Evolutionary conservation across 192 early-diverging fungal genomes (phyloP).

Genomic region (Chytriomyces sp.): DNA sequence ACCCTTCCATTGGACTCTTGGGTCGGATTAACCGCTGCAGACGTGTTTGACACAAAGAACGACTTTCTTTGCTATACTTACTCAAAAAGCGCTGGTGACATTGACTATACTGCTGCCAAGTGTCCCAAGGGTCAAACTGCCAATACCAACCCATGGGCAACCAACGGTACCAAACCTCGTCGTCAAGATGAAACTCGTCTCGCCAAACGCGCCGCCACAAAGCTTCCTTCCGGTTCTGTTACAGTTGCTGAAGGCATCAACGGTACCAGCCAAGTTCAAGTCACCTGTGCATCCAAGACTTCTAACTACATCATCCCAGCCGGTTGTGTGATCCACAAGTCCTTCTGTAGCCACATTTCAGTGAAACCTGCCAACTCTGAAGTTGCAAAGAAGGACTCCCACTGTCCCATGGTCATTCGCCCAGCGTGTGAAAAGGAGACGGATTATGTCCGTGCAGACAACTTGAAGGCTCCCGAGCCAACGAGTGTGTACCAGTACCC

Average conservation of each 20-base stretch:
- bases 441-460: too few species aligned
- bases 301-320: neutral
- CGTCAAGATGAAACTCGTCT: neutral
- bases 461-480: too few species aligned
- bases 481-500: too few species aligned
- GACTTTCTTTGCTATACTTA: conserved; percentile 6
- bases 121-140: neutral
- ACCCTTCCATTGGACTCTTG: conserved; percentile 2
- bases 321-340: too few species aligned
- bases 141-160: neutral
- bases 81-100: conserved; percentile 11
- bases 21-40: neutral
- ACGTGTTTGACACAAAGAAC: conserved; percentile 14
- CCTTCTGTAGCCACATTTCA: too few species aligned
- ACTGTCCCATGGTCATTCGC: too few species aligned
- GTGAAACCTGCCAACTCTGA: too few species aligned
- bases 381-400: too few species aligned
- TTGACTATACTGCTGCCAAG: neutral
- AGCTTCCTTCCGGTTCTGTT: neutral
- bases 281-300: neutral
- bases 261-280: neutral
- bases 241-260: neutral
- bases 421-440: too few species aligned
- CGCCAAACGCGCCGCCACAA: neutral
- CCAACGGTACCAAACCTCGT: neutral